These are phyloP conservation scores for Suillus placidus DNA, from an alignment of 768 basidiomycete species.

Conservation along the genomic window DNA sequence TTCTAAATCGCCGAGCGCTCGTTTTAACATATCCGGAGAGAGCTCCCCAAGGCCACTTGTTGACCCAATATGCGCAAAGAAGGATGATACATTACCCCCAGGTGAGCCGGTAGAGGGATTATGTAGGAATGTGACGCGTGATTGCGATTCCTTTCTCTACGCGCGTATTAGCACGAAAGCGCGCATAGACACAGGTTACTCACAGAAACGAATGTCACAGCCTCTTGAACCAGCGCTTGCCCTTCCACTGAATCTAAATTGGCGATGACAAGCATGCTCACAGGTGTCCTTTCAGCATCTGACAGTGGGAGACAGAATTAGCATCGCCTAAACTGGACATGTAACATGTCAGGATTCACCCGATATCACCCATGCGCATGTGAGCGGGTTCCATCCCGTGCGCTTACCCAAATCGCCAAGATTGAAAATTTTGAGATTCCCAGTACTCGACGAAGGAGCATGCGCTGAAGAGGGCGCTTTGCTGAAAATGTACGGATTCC, in stretches of 20 bases:
- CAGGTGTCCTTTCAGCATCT: constrained; percentile 27
- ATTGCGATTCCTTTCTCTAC: constrained; percentile 48
- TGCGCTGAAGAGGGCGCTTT: constrained; percentile 42
- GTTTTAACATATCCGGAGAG: neutral
- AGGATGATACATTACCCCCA: neutral
- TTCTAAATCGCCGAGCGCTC: neutral
- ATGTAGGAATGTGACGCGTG: constrained; percentile 79
- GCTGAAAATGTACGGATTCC: constrained; percentile 80
- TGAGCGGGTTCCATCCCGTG: constrained; percentile 2
- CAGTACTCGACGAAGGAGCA: constrained; percentile 51
- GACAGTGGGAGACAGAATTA: neutral
- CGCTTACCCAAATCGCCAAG: constrained; percentile 10
- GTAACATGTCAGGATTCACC: constrained; percentile 41
- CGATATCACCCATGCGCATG: constrained; percentile 62
- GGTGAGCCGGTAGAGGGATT: constrained; percentile 47
- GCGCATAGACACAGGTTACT: constrained; percentile 2
- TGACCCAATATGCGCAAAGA: neutral
- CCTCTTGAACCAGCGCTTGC: constrained; percentile 59
- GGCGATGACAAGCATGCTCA: constrained; percentile 69
- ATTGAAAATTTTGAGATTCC: constrained; percentile 49
- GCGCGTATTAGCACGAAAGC: constrained; percentile 11
- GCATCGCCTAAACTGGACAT: constrained; percentile 14
- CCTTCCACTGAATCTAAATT: constrained; percentile 75
- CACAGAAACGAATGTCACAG: constrained; percentile 52
- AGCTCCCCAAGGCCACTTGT: constrained; percentile 35